Evolutionary conservation across 345 rosid genomes (phyloP).

Genomic region (Psidium friedrichsthalianum): DNA sequence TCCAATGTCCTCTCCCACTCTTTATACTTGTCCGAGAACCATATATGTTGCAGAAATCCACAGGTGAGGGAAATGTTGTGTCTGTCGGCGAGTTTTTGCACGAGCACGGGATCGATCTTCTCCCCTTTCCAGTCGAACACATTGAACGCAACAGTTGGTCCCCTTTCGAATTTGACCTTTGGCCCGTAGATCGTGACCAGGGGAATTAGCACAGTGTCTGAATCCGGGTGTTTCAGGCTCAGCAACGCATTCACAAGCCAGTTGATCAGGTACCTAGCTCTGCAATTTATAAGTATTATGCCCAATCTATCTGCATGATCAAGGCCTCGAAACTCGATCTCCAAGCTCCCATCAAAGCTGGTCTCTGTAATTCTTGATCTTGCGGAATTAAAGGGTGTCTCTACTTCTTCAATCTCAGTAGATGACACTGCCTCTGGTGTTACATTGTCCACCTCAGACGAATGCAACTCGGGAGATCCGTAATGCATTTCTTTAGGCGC

Average conservation of each 20-base stretch:
- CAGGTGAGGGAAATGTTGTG: constrained; percentile 40
- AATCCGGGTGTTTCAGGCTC: constrained; percentile 54
- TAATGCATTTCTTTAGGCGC: neutral
- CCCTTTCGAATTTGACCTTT: constrained; percentile 29
- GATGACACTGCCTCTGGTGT: neutral
- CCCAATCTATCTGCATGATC: constrained; percentile 78
- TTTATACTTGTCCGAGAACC: constrained; percentile 16
- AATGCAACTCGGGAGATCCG: neutral
- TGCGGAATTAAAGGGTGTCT: constrained; percentile 1
- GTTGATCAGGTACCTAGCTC: constrained; percentile 49
- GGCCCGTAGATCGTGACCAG: constrained; percentile 68
- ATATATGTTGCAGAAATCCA: constrained; percentile 35
- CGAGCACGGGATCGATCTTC: constrained; percentile 50
- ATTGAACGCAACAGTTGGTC: constrained; percentile 63
- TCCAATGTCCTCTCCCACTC: constrained; percentile 15
- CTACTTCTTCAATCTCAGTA: constrained; percentile 13
- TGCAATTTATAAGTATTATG: constrained; percentile 32
- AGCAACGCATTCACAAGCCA: constrained; percentile 69
- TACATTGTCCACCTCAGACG: neutral
- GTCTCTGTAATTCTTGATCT: neutral
- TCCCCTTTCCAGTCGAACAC: constrained; percentile 86
- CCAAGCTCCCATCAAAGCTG: neutral
- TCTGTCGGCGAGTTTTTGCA: constrained; percentile 72
- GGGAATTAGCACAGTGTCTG: constrained; percentile 15
- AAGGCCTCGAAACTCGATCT: constrained; percentile 44